A percentile compares a stretch with the other conserved stretches of the same genome.
phyloP scores from a whole-genome alignment of 179 eudicot species.

The Sideroxylon spinosum region DNA sequence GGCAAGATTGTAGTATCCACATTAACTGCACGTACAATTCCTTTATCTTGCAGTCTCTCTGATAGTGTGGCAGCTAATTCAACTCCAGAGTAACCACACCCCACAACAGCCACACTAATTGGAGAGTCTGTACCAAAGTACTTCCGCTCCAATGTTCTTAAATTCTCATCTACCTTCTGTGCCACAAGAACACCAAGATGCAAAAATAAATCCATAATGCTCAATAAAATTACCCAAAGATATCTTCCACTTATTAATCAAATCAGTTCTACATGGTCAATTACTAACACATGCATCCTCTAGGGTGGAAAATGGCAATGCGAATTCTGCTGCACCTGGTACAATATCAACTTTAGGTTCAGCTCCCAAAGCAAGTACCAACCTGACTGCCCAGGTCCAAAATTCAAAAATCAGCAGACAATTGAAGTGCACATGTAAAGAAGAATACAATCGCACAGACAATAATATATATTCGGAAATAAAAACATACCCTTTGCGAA shows the following conservation, averaged over 20 bases:
- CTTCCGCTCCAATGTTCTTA: slow-evolving; percentile 66
- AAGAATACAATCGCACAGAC: background rate
- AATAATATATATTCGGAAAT: slow-evolving; percentile 6
- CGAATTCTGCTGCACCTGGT: slow-evolving; percentile 84
- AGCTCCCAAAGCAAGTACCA: slow-evolving; percentile 99
- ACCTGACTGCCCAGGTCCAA: slow-evolving; percentile 92
- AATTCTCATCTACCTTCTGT: slow-evolving; percentile 70
- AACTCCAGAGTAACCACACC: slow-evolving; percentile 96
- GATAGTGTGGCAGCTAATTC: slow-evolving; percentile 94
- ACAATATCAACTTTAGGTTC: slow-evolving; percentile 76
- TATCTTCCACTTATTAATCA: background rate
- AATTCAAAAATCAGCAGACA: slow-evolving; percentile 38
- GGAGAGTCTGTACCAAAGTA: slow-evolving; percentile 60
- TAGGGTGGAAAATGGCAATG: slow-evolving; percentile 83
- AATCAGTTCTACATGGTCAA: background rate
- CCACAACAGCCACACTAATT: slow-evolving; percentile 74
- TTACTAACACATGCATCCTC: slow-evolving; percentile 89
- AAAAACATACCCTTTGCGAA: background rate
- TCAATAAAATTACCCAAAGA: slow-evolving; percentile 3
- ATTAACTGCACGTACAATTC: slow-evolving; percentile 80
- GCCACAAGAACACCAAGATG: slow-evolving; percentile 19
- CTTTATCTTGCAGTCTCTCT: slow-evolving; percentile 79
- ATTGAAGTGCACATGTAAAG: background rate
- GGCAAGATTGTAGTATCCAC: slow-evolving; percentile 64
- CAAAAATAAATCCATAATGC: background rate